These are phyloP conservation scores for Styphnolobium japonicum DNA, from an alignment of 306 rosid genomes.

Conservation along the genomic window DNA sequence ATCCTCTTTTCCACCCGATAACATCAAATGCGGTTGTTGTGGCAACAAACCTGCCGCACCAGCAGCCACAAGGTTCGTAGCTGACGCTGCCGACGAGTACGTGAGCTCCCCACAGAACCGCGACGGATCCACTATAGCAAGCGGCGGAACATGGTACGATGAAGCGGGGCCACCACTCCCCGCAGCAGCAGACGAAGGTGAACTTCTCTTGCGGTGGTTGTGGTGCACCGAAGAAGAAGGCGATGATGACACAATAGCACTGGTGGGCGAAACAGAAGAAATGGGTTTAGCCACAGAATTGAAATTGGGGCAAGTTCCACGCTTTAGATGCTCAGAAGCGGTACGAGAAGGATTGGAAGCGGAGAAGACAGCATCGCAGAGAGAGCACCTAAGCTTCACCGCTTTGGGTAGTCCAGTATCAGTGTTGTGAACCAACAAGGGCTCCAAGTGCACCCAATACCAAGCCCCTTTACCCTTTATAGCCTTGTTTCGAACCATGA, in stretches of 20 bases:
- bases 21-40: conserved; percentile 63
- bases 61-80: conserved; percentile 15
- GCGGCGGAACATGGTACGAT: conserved; percentile 48
- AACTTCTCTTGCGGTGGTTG: conserved; percentile 52
- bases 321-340: conserved; percentile 78
- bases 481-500: conserved; percentile 70
- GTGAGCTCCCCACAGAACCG: conserved; percentile 49
- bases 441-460: conserved; percentile 81
- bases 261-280: conserved; percentile 54
- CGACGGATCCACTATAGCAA: conserved; percentile 50
- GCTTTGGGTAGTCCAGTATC: conserved; percentile 69
- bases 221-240: conserved; percentile 35
- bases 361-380: conserved; percentile 75
- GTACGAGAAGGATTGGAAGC: conserved; percentile 80
- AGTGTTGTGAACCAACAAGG: conserved; percentile 50
- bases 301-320: conserved; percentile 79
- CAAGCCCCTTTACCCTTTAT: conserved; percentile 81
- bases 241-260: conserved; percentile 14
- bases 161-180: conserved; percentile 20
- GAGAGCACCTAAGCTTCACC: conserved; percentile 63
- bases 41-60: conserved; percentile 27
- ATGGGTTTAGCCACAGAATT: conserved; percentile 50
- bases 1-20: conserved; percentile 76
- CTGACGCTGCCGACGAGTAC: conserved; percentile 38
- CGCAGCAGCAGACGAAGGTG: conserved; percentile 27